Percentiles rank a stretch among this genome's conserved stretches.
Conservation (phyloP, 768 basidiomycete genomes). For the Mycena galopus region DNA sequence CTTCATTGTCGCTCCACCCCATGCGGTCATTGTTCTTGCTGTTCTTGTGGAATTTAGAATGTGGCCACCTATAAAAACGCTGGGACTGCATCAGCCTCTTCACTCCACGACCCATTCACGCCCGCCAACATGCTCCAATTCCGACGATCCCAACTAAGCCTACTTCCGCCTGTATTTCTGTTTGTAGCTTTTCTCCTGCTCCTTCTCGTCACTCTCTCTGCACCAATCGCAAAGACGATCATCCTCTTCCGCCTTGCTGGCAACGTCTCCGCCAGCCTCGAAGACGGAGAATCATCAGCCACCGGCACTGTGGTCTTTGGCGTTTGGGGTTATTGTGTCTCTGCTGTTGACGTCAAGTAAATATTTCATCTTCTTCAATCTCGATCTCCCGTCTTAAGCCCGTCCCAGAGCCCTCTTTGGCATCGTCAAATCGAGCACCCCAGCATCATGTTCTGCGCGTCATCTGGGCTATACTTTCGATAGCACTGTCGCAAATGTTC, state of each 20-base stretch:
- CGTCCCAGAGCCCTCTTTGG: slow-evolving; percentile 57
- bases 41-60: not conserved
- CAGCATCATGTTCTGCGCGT: slow-evolving; percentile 59
- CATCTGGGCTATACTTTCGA: slow-evolving; percentile 71
- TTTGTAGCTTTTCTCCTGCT: slow-evolving; percentile 71
- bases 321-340: slow-evolving; percentile 75
- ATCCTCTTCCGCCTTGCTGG: slow-evolving; percentile 66
- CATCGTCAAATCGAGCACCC: slow-evolving; percentile 50
- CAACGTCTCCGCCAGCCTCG: slow-evolving; percentile 46
- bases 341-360: slow-evolving; percentile 60
- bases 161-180: slow-evolving; percentile 56
- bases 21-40: slow-evolving; percentile 17
- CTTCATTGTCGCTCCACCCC: not conserved
- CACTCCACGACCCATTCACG: slow-evolving; percentile 32
- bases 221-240: slow-evolving; percentile 68
- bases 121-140: slow-evolving; percentile 31
- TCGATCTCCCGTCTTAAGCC: slow-evolving; percentile 19
- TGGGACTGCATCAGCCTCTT: not conserved
- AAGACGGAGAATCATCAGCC: slow-evolving; percentile 52
- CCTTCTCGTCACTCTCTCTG: slow-evolving; percentile 72
- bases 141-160: no score
- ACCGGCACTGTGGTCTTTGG: slow-evolving; percentile 62
- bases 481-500: slow-evolving; percentile 56
- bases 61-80: slow-evolving; percentile 25
- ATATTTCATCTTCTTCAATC: slow-evolving; percentile 36